Base-by-base conservation (phyloP, 345 rosid species). In the rapeseed (Brassica napus) region DNA sequence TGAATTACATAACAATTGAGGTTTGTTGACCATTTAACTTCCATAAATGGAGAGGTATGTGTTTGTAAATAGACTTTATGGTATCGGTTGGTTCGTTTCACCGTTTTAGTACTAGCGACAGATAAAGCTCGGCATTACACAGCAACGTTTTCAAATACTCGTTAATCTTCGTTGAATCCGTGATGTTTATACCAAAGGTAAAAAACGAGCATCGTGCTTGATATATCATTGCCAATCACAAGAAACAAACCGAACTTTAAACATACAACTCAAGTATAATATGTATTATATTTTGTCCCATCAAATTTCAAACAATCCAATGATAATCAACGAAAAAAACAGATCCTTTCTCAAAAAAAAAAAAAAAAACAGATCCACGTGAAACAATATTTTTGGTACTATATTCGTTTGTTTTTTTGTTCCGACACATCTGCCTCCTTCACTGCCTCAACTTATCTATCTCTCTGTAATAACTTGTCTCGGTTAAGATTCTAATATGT, bases 1-100 rank as follows among this genome's bases (percentile, higher is more conserved):
- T 70, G 64, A 63, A 35, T 62, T 35, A 72, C 81, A 71, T 28
- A 63, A 72, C 72, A 58, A 24, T 59, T 47, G 30, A 59, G 28
- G 68, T 72, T 78, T 37, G 68, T 66, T 72, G 62, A 39, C 66
- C 52, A 39, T 39, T 39, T 39, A 4, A 39, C 14, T 39, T 39
- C 47, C 47, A 39, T 39, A 30, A 72, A 44, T 72, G 72, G 47
- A 39, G 47, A 39, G 47, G 32, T 39, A 54, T 63, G 55, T 52
- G 30, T 44, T 8, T 69, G n/a, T 57, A 42, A 59, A 30, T 44
- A 39, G 3, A 39, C 47, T 7, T 7, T 39, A 10, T 39, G 47
- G 49, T 10, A 49, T 44, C 10, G 47, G 47, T 44, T 28, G 66
- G 23, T 39, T 59, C 26, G 34, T 39, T 67, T 67, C 44, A 67